Evolutionary conservation across 768 basidiomycete species (phyloP).

Genomic region (Pleurotus giganteus): DNA sequence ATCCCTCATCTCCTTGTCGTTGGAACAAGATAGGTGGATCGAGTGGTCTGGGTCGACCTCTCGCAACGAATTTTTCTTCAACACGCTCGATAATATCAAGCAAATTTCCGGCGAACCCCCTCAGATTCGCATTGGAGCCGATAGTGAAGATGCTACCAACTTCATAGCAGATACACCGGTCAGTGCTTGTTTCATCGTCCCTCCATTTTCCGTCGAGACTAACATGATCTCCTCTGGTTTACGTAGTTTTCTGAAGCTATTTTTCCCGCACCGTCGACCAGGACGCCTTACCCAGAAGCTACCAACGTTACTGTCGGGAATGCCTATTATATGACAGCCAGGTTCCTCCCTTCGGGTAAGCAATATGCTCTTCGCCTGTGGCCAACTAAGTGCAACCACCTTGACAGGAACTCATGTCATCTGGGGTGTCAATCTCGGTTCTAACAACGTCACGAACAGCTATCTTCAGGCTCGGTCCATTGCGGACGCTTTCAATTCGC

Average conservation of each 20-base stretch:
- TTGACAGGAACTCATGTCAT: conserved; percentile 36
- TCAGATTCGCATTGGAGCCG: conserved; percentile 57
- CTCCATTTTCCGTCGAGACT: too few relatives aligned
- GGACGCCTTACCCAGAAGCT: conserved; percentile 67
- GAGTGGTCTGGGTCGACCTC: conserved; percentile 60
- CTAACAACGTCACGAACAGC: conserved; percentile 46
- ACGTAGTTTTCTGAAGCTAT: conserved; percentile 41
- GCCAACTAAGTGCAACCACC: background rate
- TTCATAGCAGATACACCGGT: conserved; percentile 50
- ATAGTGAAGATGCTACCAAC: conserved; percentile 57
- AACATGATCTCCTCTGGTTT: too few relatives aligned
- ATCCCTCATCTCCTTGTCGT: conserved; percentile 60
- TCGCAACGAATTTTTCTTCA: conserved; percentile 59
- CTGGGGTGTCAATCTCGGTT: conserved; percentile 69
- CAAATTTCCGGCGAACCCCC: conserved; percentile 50
- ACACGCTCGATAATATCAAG: conserved; percentile 55
- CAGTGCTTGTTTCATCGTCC: too few relatives aligned
- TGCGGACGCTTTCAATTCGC: conserved; percentile 43
- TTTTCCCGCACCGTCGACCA: conserved; percentile 47
- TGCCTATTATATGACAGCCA: conserved; percentile 50
- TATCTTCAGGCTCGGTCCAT: conserved; percentile 49
- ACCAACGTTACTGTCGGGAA: conserved; percentile 57
- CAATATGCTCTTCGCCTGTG: conserved; percentile 1
- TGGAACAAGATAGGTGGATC: conserved; percentile 69
- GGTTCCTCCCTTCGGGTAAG: conserved; percentile 49